phyloP scores from a whole-genome alignment of 2,329 filamentous ascomycete species.

The Epichloe uncinata region DNA sequence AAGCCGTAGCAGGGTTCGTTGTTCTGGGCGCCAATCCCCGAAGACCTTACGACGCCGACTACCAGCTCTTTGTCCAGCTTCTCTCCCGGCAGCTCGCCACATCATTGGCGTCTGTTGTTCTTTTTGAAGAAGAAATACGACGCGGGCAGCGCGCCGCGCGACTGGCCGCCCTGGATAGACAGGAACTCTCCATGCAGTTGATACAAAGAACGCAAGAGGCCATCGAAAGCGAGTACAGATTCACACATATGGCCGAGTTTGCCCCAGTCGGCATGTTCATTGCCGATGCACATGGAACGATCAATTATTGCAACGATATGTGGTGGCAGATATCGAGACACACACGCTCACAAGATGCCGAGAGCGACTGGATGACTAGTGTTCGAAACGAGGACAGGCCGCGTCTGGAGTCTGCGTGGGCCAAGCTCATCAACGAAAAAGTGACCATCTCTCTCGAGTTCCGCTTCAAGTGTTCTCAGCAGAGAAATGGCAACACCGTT shows the following conservation, averaged over 20 bases:
- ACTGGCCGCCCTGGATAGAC: slow-evolving; percentile 61
- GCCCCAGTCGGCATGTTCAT: slow-evolving; percentile 79
- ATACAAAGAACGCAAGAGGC: slow-evolving; percentile 50
- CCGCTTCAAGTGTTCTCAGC: slow-evolving; percentile 56
- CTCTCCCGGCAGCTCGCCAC: slow-evolving; percentile 65
- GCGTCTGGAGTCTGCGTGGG: slow-evolving; percentile 48
- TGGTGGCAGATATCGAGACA: slow-evolving; percentile 62
- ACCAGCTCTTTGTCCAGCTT: slow-evolving; percentile 63
- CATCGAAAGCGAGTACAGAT: slow-evolving; percentile 59
- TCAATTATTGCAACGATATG: slow-evolving; percentile 72
- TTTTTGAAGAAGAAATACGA: slow-evolving; percentile 74
- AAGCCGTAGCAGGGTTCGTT: slow-evolving; percentile 63
- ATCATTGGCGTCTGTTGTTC: slow-evolving; percentile 65
- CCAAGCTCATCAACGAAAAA: slow-evolving; percentile 45
- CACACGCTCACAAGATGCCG: slow-evolving; percentile 41
- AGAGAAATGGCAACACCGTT: slow-evolving; percentile 43
- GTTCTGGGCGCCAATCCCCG: slow-evolving; percentile 68
- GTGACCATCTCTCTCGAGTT: slow-evolving; percentile 58
- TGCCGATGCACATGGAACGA: slow-evolving; percentile 54
- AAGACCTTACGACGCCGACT: slow-evolving; percentile 68
- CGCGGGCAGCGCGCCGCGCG: slow-evolving; percentile 60
- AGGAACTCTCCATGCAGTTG: slow-evolving; percentile 64
- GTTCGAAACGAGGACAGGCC: slow-evolving; percentile 53
- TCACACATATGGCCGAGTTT: slow-evolving; percentile 74
- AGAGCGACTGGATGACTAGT: slow-evolving; percentile 58